Percentiles rank a stretch among this genome's conserved stretches.
Evolutionary conservation across 164 flowering plant genomes (phyloP).

Genomic region (Macadamia tetraphylla): DNA sequence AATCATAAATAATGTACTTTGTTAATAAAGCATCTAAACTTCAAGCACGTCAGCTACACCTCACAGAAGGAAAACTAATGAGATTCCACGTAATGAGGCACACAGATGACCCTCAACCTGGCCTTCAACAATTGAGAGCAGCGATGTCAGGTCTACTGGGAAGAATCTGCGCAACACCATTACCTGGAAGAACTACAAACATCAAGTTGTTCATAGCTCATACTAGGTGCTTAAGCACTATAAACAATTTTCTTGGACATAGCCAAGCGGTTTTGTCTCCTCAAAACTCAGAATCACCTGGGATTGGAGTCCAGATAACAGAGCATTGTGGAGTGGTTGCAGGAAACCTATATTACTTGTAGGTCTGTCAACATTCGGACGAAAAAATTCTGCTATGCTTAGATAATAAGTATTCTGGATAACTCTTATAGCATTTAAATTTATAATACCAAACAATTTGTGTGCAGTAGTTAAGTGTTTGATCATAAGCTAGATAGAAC

Average conservation of each 20-base stretch:
- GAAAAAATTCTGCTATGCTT: constrained; percentile 50
- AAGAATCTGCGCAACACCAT: constrained; percentile 49
- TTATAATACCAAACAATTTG: too few relatives aligned
- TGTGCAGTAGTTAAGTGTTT: too few relatives aligned
- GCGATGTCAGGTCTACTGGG: constrained; percentile 65
- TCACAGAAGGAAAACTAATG: constrained; percentile 4
- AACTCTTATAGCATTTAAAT: too few relatives aligned
- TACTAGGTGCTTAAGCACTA: neutral
- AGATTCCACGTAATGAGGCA: neutral
- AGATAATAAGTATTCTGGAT: neutral
- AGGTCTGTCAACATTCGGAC: constrained; percentile 61
- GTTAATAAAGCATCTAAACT: neutral
- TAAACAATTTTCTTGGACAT: neutral
- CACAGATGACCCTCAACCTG: constrained; percentile 30
- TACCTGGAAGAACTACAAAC: constrained; percentile 41
- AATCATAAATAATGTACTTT: neutral
- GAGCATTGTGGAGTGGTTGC: constrained; percentile 38
- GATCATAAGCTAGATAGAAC: too few relatives aligned
- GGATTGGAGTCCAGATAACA: constrained; percentile 47
- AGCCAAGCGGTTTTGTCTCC: neutral
- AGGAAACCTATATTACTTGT: constrained; percentile 44
- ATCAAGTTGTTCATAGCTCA: constrained; percentile 14
- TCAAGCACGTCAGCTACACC: neutral
- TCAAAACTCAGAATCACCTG: constrained; percentile 40
- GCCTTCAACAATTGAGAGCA: constrained; percentile 67